Evolutionary conservation across 768 basidiomycete species (phyloP), one percentile per base, ranked within the genome.

Genomic region (Lactarius sanguifluus): DNA sequence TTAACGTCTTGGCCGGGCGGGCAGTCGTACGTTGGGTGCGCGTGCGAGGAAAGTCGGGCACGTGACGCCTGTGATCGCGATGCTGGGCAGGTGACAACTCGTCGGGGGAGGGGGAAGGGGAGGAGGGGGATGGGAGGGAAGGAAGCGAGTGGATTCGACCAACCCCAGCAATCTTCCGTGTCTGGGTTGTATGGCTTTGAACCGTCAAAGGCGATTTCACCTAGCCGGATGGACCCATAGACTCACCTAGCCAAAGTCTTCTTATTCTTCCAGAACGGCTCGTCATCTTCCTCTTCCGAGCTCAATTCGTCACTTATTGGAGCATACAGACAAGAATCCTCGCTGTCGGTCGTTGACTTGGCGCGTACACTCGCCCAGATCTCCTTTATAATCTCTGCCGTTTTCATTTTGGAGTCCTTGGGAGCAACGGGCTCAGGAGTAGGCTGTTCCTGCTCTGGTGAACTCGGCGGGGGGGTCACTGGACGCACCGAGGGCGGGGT

Each of bases 281-380:
- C 58, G 30, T 67, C 66, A 12, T 64, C 62, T 30, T 73, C 72
- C 41, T 68, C 69, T 16, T 71, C 73, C 8, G 64, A 68, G 20
- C 58, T 67, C 38, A 76, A 71, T 52, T 75, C 72, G n/a, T 69
- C 69, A 2, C 69, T 69, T 58, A 74, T 62, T 56, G 74, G 74
- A 20, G 64, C 68, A 61, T 55, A 61, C 43, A 61, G 28, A 68
- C 55, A 63, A 62, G 84, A 80, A 40, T 77, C 74, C 16, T 77
- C 72, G 41, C 72, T 73, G 12, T 86, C 83, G 2, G 82, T 80
- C 32, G 9, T 23, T 30, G 83, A 85, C 57, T 78, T 64, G 20
- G 72, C 70, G 23, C 66, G 81, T 6, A 85, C 88, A 67, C 78
- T 81, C n/a, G 83, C 85, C 76, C 82, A 89, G 67, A 91, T 89